Percentiles rank a stretch among this genome's conserved stretches.
Evolutionary conservation across 73 alveolate species (phyloP).

Genomic region (Paramecium sexaurelia): DNA sequence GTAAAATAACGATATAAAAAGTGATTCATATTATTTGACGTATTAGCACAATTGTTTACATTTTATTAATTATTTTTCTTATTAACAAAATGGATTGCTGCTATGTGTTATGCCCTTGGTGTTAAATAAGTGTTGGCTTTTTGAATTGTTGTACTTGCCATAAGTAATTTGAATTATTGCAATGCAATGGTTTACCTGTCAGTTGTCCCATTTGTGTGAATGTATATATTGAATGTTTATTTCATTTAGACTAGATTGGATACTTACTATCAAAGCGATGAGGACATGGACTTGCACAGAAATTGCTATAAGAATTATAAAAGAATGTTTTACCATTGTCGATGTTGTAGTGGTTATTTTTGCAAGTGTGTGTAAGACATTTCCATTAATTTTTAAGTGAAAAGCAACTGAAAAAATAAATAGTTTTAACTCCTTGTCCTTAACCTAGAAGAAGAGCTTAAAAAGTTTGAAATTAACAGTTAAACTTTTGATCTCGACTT

Average conservation of each 20-base stretch:
- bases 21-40: background rate
- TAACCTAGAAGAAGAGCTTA: background rate
- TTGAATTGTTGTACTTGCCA: constrained; percentile 11
- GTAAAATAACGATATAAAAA: background rate
- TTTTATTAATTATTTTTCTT: background rate
- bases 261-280: background rate
- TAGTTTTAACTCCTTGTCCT: background rate
- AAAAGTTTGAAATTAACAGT: background rate
- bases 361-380: constrained; percentile 3
- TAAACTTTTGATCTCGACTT: background rate
- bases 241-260: background rate
- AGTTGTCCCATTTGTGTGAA: constrained; percentile 11
- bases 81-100: background rate
- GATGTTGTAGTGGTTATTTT: background rate
- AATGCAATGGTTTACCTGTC: constrained; percentile 41
- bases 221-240: background rate
- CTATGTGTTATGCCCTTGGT: background rate
- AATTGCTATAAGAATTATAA: background rate
- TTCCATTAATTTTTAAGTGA: background rate
- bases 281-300: background rate
- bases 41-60: constrained; percentile 9
- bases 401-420: background rate
- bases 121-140: background rate
- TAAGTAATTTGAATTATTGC: background rate
- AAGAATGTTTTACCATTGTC: constrained; percentile 27